These are phyloP conservation scores for Neonectria coccinea DNA, from an alignment of 2,329 filamentous ascomycete species.

Conservation along the genomic window DNA sequence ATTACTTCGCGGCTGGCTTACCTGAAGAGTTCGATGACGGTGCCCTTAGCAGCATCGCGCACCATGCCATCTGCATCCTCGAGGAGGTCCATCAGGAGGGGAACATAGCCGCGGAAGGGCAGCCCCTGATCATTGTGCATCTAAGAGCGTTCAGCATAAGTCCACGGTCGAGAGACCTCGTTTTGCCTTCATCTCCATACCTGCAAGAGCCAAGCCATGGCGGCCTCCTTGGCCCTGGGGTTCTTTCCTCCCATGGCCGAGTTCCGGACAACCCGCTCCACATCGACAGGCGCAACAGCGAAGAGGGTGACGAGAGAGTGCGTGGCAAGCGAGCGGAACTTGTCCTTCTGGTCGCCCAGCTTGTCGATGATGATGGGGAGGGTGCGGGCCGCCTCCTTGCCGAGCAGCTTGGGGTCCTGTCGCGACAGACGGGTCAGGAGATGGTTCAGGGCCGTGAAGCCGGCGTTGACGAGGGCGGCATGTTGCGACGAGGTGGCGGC, in stretches of 20 bases:
- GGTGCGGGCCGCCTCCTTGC: slow-evolving; percentile 77
- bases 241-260: slow-evolving; percentile 84
- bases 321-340: slow-evolving; percentile 78
- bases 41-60: slow-evolving; percentile 83
- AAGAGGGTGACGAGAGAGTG: slow-evolving; percentile 85
- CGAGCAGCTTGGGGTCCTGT: slow-evolving; percentile 81
- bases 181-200: slow-evolving; percentile 54
- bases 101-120: slow-evolving; percentile 86
- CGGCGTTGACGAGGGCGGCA: slow-evolving; percentile 81
- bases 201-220: slow-evolving; percentile 86
- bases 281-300: slow-evolving; percentile 74
- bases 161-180: background rate
- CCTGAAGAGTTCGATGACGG: slow-evolving; percentile 89
- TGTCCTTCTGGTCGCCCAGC: slow-evolving; percentile 89
- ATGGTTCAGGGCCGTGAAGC: slow-evolving; percentile 89
- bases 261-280: slow-evolving; percentile 84
- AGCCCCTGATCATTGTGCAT: slow-evolving; percentile 86
- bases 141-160: slow-evolving; percentile 53
- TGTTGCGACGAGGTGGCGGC: slow-evolving; percentile 81
- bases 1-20: slow-evolving; percentile 52
- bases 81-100: slow-evolving; percentile 83
- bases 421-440: slow-evolving; percentile 86
- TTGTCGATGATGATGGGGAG: slow-evolving; percentile 84
- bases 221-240: slow-evolving; percentile 83
- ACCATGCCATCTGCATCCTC: slow-evolving; percentile 92